Evolutionary conservation across 2,329 filamentous ascomycete species (phyloP), one percentile per base, ranked within the genome.

Genomic region (Paracorniculantispora psalliotae): DNA sequence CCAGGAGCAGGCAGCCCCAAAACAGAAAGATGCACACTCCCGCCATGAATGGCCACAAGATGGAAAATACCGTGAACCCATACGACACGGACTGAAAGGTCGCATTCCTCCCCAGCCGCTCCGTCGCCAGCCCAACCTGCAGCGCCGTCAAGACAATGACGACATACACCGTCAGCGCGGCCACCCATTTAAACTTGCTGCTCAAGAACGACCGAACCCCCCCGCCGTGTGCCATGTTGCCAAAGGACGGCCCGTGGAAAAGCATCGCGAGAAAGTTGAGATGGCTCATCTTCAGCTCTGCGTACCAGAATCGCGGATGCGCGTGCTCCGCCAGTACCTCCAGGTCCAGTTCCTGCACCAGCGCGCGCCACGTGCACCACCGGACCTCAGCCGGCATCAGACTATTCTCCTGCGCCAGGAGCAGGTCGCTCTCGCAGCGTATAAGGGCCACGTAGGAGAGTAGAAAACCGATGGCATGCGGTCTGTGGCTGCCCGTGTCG

Each of bases 1-100:
- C 30, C 30, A 33, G 6, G 30, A 33, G 6, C 6, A 33, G 30
- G 12, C 30, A 6, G 7, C 30, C 30, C 6, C 6, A 33, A 12
- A 33, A 33, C 7, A 33, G 7, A 7, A 33, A 12, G 30, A 33
- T 33, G 30, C 6, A 33, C 6, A 12, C 30, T 6, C 7, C 30
- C 30, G 47, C 26, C 33, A 50, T 35, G 17, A 50, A 21, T 2
- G 77, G 78, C 4, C 67, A 72, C 6, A 79, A 15, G 26, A 81
- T 78, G 0, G 76, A 70, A 57, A 82, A 80, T 4, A 81, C 65
- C 3, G 76, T 74, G 58, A 83, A 81, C 2, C 77, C 78, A 60
- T 78, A 79, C 1, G 74, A 74, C 1, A 73, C 77, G 9, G 59
- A 54, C 63, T 77, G 73, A 63, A 82, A 83, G 0, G 63, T 58